Base-by-base conservation (phyloP, 352 stramenopile genomes). In the Phytophthora fragariae region DNA sequence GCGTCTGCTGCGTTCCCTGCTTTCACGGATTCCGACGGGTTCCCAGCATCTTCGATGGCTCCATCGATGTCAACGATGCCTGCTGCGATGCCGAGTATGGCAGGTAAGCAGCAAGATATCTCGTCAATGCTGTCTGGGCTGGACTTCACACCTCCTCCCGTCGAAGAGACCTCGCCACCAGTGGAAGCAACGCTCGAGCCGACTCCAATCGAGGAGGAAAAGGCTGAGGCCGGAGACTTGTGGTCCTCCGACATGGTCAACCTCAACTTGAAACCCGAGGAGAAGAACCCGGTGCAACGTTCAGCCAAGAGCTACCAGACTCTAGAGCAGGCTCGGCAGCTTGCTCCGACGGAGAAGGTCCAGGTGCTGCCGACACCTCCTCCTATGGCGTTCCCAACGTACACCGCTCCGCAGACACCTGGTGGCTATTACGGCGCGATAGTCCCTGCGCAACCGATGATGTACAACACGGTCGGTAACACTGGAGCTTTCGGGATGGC, bases 241-340 rank as follows among this genome's bases (percentile, higher is more conserved):
- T 93, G 88, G 88, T 82, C 80, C 4, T 92, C 88, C 44, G 80
- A 72, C 56, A 93, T 95, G 72, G 86, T 93, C 24, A 85, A 93
- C 46, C 64, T 95, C 49, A 91, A 95, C 68, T 69, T 95, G 44
- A 91, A 91, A 27, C 75, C 81, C 1, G 59, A 80, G 21, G 68
- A 87, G 27, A 91, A 92, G 56, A 83, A 87, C 61, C 73, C 61
- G 15, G 74, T 86, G 46, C 57, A 75, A n/a, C 73, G 83, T 3
- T 80, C 74, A 3, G 75, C 78, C 17, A 88, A 84, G 58, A 82
- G 63, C 62, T 85, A 89, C 54, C 88, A 93, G 65, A 92, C 88
- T 21, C 65, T 95, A 14, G 88, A 93, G 61, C 88, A 95, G 55
- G 88, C 88, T 27, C 83, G 86, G 9, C 60, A 90, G 49, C 67